Evolutionary conservation across 106 monocot species (phyloP).

Genomic region (Agapanthus africanus): DNA sequence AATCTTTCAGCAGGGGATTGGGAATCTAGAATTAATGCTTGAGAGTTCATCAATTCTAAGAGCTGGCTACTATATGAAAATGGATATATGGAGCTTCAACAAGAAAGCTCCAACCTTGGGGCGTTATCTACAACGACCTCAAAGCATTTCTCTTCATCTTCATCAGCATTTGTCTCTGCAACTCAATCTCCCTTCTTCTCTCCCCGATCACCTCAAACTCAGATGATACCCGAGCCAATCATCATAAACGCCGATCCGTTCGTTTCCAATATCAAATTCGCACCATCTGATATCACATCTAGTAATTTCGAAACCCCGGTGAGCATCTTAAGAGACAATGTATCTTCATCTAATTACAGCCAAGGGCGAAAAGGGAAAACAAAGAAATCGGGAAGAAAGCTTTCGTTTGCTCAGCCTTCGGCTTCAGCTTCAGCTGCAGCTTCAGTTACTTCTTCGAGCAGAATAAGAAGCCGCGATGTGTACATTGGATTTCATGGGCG

Average conservation of each 20-base stretch:
- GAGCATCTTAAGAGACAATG: conserved; percentile 15
- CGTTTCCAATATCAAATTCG: too few relatives aligned
- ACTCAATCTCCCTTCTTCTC: conserved; percentile 95
- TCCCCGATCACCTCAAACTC: conserved; percentile 47
- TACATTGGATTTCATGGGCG: conserved; percentile 88
- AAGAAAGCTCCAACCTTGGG: conserved; percentile 78
- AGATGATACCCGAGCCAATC: conserved; percentile 16
- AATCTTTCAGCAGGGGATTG: conserved; percentile 15
- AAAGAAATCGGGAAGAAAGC: conserved; percentile 33
- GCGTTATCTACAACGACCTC: conserved; percentile 35
- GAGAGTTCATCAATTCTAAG: conserved; percentile 20
- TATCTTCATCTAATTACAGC: conserved; percentile 38
- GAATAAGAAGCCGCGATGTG: conserved; percentile 60
- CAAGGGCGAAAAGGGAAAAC: conserved; percentile 39
- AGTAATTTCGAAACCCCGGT: conserved; percentile 39
- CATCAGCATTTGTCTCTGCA: conserved; percentile 91
- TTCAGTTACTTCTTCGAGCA: conserved; percentile 37
- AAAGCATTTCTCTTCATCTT: conserved; percentile 79
- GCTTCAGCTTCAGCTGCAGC: conserved; percentile 24
- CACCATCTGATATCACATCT: conserved; percentile 34
- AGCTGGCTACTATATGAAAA: conserved; percentile 50
- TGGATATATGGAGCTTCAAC: conserved; percentile 95
- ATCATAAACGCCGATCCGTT: too few relatives aligned
- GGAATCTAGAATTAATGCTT: conserved; percentile 19
- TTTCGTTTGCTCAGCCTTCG: conserved; percentile 20